A percentile compares a stretch with the other conserved stretches of the same genome.
These are phyloP conservation scores for Quercus tomentella DNA, from an alignment of 331 rosid species.

Conservation along the genomic window DNA sequence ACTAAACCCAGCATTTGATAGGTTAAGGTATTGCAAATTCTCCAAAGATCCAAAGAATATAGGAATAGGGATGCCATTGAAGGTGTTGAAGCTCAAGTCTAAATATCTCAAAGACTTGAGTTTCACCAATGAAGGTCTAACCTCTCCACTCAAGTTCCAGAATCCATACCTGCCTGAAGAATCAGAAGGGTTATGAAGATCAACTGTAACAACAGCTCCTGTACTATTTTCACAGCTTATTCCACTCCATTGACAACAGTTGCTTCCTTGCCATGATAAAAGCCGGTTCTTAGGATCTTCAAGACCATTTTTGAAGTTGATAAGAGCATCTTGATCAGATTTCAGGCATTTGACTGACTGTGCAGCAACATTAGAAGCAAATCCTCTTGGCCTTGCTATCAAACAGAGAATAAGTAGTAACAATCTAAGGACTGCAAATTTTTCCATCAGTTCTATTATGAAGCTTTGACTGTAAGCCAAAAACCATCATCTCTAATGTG, in stretches of 20 bases:
- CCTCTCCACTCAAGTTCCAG: constrained; percentile 36
- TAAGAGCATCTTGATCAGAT: constrained; percentile 33
- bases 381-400: neutral
- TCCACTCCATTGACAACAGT: constrained; percentile 11
- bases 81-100: constrained; percentile 47
- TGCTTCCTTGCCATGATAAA: constrained; percentile 25
- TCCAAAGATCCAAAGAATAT: constrained; percentile 24
- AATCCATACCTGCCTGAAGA: constrained; percentile 22
- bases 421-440: neutral
- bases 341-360: constrained; percentile 18
- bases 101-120: constrained; percentile 30
- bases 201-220: constrained; percentile 13
- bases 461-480: neutral
- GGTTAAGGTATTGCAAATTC: constrained; percentile 35
- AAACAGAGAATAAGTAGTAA: neutral
- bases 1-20: constrained; percentile 35
- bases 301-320: constrained; percentile 40
- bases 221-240: constrained; percentile 20
- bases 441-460: constrained; percentile 10
- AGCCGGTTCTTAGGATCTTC: constrained; percentile 28
- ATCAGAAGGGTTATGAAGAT: constrained; percentile 28
- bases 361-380: neutral
- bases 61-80: constrained; percentile 22
- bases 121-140: constrained; percentile 38
- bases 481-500: neutral